Evolutionary conservation across 768 basidiomycete species (phyloP).

Genomic region (Podaxis sp.): DNA sequence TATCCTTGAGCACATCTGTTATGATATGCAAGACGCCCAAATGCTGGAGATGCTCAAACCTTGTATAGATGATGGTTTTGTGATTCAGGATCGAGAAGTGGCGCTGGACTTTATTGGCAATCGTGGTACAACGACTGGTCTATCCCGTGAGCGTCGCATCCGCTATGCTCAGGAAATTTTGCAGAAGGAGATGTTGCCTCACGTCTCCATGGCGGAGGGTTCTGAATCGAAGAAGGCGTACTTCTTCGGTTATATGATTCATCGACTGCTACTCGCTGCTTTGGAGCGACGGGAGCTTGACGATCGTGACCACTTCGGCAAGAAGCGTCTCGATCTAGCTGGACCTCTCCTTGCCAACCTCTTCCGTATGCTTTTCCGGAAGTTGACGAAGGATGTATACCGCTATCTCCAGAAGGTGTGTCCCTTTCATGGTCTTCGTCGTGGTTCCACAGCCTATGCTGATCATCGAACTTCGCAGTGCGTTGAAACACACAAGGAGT

Average conservation of each 20-base stretch:
- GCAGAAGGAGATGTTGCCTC: constrained; percentile 98
- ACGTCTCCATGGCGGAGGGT: constrained; percentile 93
- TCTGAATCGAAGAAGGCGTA: constrained; percentile 98
- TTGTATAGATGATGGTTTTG: constrained; percentile 97
- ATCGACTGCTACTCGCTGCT: constrained; percentile 89
- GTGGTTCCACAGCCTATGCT: not conserved
- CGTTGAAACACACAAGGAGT: constrained; percentile 94
- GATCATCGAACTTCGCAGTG: constrained; percentile 50
- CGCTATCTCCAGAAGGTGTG: constrained; percentile 92
- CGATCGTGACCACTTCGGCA: constrained; percentile 99
- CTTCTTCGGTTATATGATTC: constrained; percentile 99
- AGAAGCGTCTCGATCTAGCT: constrained; percentile 94
- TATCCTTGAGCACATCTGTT: constrained; percentile 97
- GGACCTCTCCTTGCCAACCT: constrained; percentile 95
- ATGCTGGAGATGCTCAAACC: constrained; percentile 99
- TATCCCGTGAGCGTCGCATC: constrained; percentile 88
- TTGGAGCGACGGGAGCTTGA: constrained; percentile 93
- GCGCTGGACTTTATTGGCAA: constrained; percentile 98
- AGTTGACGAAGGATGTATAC: constrained; percentile 95
- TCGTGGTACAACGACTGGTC: constrained; percentile 91
- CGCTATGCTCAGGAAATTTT: constrained; percentile 97
- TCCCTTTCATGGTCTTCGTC: constrained; percentile 6
- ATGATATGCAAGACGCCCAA: constrained; percentile 92
- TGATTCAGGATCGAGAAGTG: constrained; percentile 95
- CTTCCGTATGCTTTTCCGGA: constrained; percentile 96